These are phyloP conservation scores for Monosporascus cannonballus DNA, from an alignment of 2,329 filamentous ascomycete species.

Conservation along the genomic window DNA sequence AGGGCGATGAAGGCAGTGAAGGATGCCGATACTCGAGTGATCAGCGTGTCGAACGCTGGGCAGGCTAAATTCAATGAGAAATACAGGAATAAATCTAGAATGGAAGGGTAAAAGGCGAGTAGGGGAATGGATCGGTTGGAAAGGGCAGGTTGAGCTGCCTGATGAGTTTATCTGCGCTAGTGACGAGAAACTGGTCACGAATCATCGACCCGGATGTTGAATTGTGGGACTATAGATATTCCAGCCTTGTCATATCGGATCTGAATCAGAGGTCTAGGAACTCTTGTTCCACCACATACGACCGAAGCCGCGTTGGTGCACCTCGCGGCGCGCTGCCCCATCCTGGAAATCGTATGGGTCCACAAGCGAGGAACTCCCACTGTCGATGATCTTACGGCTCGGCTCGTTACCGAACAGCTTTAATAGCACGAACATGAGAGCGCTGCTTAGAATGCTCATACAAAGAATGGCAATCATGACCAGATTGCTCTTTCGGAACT, in stretches of 20 bases:
- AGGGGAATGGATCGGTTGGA: background rate
- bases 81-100: slow-evolving; percentile 3
- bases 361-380: slow-evolving; percentile 30
- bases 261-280: slow-evolving; percentile 10
- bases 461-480: slow-evolving; percentile 83
- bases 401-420: slow-evolving; percentile 50
- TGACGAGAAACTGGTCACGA: slow-evolving; percentile 1
- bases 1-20: background rate
- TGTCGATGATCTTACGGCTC: slow-evolving; percentile 36
- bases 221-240: slow-evolving; percentile 14
- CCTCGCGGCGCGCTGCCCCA: slow-evolving; percentile 54
- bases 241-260: background rate
- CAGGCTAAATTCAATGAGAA: slow-evolving; percentile 13
- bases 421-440: slow-evolving; percentile 62
- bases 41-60: slow-evolving; percentile 22
- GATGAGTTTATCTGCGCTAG: background rate
- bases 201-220: slow-evolving; percentile 13
- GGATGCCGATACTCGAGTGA: slow-evolving; percentile 17
- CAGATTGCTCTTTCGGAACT: slow-evolving; percentile 78
- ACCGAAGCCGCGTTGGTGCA: slow-evolving; percentile 51
- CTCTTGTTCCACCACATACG: slow-evolving; percentile 31
- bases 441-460: slow-evolving; percentile 67
- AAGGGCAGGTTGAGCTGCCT: slow-evolving; percentile 34
- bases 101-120: slow-evolving; percentile 6
- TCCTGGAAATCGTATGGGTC: slow-evolving; percentile 46